These are phyloP conservation scores for Ampelocalamus luodianensis DNA, from an alignment of 176 grass and related monocot genomes.

Conservation along the genomic window DNA sequence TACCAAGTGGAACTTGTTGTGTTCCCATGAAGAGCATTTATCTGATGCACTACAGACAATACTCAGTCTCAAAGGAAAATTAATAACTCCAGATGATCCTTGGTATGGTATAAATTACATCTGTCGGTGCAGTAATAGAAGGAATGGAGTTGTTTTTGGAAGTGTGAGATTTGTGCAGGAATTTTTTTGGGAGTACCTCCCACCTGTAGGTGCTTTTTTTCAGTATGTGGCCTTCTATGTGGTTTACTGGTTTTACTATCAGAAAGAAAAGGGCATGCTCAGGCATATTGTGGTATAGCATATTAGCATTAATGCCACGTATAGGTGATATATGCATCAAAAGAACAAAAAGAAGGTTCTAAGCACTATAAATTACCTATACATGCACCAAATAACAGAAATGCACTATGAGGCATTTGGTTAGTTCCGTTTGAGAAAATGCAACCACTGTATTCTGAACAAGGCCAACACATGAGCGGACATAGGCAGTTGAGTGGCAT, in stretches of 20 bases:
- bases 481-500: neutral
- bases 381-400: slow-evolving; percentile 30
- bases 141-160: neutral
- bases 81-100: slow-evolving; percentile 11
- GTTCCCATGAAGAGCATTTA: slow-evolving; percentile 2
- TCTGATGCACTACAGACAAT: neutral
- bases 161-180: no score
- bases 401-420: neutral
- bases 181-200: no score
- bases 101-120: slow-evolving; percentile 4
- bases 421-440: neutral
- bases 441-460: neutral
- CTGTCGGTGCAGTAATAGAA: neutral
- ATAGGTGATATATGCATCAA: neutral
- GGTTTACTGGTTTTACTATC: slow-evolving; percentile 2
- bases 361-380: slow-evolving; percentile 12
- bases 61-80: slow-evolving; percentile 2
- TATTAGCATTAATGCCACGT: slow-evolving; percentile 15
- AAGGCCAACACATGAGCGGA: neutral
- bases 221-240: neutral
- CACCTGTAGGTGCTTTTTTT: neutral
- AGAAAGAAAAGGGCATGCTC: neutral
- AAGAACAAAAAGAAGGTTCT: neutral
- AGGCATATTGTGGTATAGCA: neutral
- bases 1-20: neutral